These are phyloP conservation scores for Xylaria grammica DNA, from an alignment of 495 filamentous ascomycete species.

Conservation along the genomic window DNA sequence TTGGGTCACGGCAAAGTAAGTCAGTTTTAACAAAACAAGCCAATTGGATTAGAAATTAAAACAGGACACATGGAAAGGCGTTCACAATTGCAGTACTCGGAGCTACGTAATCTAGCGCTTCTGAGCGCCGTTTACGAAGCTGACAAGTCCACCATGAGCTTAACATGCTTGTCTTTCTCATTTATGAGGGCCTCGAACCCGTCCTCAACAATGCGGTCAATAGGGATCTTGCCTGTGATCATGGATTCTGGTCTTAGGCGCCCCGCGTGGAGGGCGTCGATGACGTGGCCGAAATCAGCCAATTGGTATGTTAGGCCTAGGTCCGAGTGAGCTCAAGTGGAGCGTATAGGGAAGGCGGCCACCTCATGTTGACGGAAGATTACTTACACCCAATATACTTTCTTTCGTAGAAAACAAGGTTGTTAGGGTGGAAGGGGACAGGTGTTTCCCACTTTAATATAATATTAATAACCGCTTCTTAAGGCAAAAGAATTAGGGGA, in stretches of 20 bases:
- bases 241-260: constrained; percentile 59
- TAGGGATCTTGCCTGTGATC: constrained; percentile 61
- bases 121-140: no score
- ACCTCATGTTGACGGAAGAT: neutral
- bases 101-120: no score
- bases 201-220: constrained; percentile 62
- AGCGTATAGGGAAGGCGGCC: neutral
- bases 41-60: no score
- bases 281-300: constrained; percentile 59
- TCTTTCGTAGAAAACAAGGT: constrained; percentile 51
- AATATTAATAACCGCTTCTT: neutral
- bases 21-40: no score
- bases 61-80: no score
- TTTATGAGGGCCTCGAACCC: constrained; percentile 61
- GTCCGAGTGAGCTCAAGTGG: neutral
- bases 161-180: constrained; percentile 63
- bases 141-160: constrained; percentile 55
- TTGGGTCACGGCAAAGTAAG: no score
- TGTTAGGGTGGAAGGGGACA: constrained; percentile 54
- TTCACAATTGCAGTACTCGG: no score
- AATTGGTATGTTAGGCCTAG: constrained; percentile 37
- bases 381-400: constrained; percentile 45
- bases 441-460: constrained; percentile 55
- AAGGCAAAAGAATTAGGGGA: neutral
- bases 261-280: constrained; percentile 59